Evolutionary conservation across 108 stramenopile genomes (phyloP).

Genomic region (Nitzschia putrida): DNA sequence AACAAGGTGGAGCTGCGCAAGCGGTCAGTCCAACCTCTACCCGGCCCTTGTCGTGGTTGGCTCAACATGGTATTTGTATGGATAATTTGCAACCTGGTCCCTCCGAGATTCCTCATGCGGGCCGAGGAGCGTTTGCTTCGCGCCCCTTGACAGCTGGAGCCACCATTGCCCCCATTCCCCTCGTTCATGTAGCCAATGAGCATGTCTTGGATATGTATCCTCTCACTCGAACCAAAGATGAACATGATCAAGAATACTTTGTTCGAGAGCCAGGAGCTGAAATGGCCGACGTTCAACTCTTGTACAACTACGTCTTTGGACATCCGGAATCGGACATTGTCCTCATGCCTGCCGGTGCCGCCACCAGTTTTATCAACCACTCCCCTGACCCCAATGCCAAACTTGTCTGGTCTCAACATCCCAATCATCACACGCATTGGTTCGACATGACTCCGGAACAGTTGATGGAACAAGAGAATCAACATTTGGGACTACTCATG

Average conservation of each 20-base stretch:
- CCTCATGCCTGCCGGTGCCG: constrained; percentile 65
- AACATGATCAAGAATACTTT: constrained; percentile 30
- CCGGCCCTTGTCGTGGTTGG: constrained; percentile 58
- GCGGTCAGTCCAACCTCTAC: constrained; percentile 38
- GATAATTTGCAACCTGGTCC: constrained; percentile 72
- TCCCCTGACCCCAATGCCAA: constrained; percentile 67
- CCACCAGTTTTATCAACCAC: constrained; percentile 74
- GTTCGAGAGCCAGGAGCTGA: constrained; percentile 25
- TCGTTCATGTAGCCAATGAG: constrained; percentile 65
- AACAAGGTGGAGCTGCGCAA: constrained; percentile 56
- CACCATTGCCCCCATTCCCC: constrained; percentile 69
- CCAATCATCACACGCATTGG: constrained; percentile 47
- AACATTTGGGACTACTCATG: constrained; percentile 63
- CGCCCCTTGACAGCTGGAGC: constrained; percentile 58
- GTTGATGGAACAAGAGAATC: constrained; percentile 43
- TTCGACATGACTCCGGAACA: constrained; percentile 47
- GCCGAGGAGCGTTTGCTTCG: constrained; percentile 79
- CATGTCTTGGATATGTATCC: constrained; percentile 56
- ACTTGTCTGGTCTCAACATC: constrained; percentile 73
- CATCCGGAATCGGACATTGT: constrained; percentile 72
- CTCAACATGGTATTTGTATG: constrained; percentile 74
- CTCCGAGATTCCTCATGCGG: constrained; percentile 79
- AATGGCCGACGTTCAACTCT: constrained; percentile 48
- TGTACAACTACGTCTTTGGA: constrained; percentile 68
- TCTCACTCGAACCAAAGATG: constrained; percentile 28